Conservation (phyloP, 352 stramenopile genomes). For the Halophytophthora batemanensis region DNA sequence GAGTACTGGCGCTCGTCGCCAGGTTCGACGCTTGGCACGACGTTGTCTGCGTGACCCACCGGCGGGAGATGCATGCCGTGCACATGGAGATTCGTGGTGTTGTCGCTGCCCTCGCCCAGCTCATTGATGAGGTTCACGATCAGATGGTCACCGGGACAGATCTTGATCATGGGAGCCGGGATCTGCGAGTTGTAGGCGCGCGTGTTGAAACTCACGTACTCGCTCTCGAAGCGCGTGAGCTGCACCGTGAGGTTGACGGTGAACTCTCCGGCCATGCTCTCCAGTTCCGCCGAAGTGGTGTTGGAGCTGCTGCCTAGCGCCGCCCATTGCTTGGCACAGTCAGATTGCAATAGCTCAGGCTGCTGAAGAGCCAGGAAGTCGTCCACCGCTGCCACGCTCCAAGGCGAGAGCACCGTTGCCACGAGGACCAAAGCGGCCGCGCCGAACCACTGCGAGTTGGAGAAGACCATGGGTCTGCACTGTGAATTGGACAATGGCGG, state of each 20-base stretch:
- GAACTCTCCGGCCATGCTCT: slow-evolving; percentile 43
- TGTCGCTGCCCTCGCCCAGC: slow-evolving; percentile 40
- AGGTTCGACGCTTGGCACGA: slow-evolving; percentile 51
- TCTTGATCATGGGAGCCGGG: slow-evolving; percentile 66
- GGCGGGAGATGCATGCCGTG: slow-evolving; percentile 72
- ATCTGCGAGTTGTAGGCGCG: slow-evolving; percentile 66
- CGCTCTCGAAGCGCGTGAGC: slow-evolving; percentile 58
- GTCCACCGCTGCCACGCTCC: slow-evolving; percentile 11
- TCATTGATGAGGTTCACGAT: slow-evolving; percentile 56
- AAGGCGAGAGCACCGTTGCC: background rate
- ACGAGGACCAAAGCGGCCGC: background rate
- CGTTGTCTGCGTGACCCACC: slow-evolving; percentile 50
- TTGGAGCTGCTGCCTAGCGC: slow-evolving; percentile 18
- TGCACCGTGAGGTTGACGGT: slow-evolving; percentile 57
- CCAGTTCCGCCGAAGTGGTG: slow-evolving; percentile 23
- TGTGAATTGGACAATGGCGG: no score
- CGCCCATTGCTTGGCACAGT: slow-evolving; percentile 36
- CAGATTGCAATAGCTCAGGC: slow-evolving; percentile 38
- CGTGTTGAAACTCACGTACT: slow-evolving; percentile 57
- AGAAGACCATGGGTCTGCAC: background rate
- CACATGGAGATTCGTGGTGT: slow-evolving; percentile 72
- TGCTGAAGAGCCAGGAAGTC: slow-evolving; percentile 46
- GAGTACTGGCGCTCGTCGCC: slow-evolving; percentile 47
- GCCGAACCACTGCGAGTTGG: background rate
- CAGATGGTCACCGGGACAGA: slow-evolving; percentile 65